Percentiles rank a stretch among this genome's conserved stretches.
Evolutionary conservation across 2,329 filamentous ascomycete species (phyloP).

Genomic region (Stagonosporopsis vannaccii): DNA sequence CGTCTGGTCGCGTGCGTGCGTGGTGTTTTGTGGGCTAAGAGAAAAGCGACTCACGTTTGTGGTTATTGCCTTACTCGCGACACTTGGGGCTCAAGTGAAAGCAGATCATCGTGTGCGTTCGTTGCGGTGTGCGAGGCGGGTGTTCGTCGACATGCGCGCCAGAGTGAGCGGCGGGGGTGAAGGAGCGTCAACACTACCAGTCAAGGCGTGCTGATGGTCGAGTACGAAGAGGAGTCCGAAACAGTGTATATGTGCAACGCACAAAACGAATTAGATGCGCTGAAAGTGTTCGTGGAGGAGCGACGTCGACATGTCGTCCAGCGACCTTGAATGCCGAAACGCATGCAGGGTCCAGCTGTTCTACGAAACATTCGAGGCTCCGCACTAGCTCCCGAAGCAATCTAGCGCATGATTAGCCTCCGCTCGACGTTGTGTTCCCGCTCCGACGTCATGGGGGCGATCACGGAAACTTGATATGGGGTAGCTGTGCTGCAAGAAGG

Average conservation of each 20-base stretch:
- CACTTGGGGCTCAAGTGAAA: constrained; percentile 34
- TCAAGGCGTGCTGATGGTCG: constrained; percentile 7
- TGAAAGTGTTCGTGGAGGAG: constrained; percentile 6
- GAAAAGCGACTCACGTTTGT: constrained; percentile 31
- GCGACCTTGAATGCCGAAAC: constrained; percentile 27
- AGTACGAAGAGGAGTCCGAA: background rate
- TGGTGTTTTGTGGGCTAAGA: constrained; percentile 18
- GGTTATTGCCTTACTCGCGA: constrained; percentile 19
- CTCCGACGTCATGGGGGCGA: constrained; percentile 27
- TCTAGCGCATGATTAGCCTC: constrained; percentile 22
- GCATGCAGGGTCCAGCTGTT: constrained; percentile 28
- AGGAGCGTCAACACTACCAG: constrained; percentile 11
- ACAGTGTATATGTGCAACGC: background rate
- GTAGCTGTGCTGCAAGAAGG: constrained; percentile 4
- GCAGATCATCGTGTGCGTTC: constrained; percentile 33
- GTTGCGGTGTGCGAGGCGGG: constrained; percentile 27
- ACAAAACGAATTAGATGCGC: constrained; percentile 6
- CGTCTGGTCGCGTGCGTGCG: constrained; percentile 1
- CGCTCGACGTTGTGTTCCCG: constrained; percentile 19
- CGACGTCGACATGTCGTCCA: constrained; percentile 12
- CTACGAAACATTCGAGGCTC: constrained; percentile 5
- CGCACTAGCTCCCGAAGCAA: constrained; percentile 12
- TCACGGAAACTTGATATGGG: constrained; percentile 22
- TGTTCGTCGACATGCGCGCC: constrained; percentile 28
- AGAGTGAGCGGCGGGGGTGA: constrained; percentile 15